phyloP scores from a whole-genome alignment of 2,329 filamentous ascomycete species.

The Colletotrichum sublineola region DNA sequence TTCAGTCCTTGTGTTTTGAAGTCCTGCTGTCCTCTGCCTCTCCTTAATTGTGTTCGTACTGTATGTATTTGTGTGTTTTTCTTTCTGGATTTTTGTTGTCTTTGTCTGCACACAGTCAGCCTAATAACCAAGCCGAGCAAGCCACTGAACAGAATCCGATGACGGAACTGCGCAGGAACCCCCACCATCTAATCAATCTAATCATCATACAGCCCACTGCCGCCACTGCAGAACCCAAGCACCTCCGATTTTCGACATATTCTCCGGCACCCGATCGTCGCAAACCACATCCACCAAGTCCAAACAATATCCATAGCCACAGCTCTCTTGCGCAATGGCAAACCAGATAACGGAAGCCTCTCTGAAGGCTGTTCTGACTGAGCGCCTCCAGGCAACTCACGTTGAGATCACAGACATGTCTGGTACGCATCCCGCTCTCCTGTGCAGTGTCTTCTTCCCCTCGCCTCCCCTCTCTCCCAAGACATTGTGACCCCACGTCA shows the following conservation, averaged over 20 bases:
- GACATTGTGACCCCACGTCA: conserved; percentile 27
- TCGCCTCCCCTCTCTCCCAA: neutral
- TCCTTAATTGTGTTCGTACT: neutral
- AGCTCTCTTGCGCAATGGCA: conserved; percentile 56
- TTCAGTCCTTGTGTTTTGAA: too few relatives aligned
- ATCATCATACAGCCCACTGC: conserved; percentile 25
- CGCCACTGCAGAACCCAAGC: conserved; percentile 13
- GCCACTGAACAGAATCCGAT: conserved; percentile 1
- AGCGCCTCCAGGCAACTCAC: conserved; percentile 79
- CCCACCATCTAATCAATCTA: conserved; percentile 44
- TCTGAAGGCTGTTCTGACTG: conserved; percentile 76
- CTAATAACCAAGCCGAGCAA: neutral
- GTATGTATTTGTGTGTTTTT: too few relatives aligned
- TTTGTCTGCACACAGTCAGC: neutral
- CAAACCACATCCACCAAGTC: neutral
- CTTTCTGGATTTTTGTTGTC: neutral
- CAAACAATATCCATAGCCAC: neutral
- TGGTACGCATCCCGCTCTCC: conserved; percentile 67
- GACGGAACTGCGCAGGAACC: conserved; percentile 22
- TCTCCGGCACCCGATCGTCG: conserved; percentile 13
- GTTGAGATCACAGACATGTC: conserved; percentile 94
- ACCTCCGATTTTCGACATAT: conserved; percentile 40
- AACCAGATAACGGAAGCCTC: conserved; percentile 79
- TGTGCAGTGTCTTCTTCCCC: neutral
- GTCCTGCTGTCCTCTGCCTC: neutral